These are phyloP conservation scores for Chlorencoelia australis DNA, from an alignment of 2,329 filamentous ascomycete species.

Conservation along the genomic window DNA sequence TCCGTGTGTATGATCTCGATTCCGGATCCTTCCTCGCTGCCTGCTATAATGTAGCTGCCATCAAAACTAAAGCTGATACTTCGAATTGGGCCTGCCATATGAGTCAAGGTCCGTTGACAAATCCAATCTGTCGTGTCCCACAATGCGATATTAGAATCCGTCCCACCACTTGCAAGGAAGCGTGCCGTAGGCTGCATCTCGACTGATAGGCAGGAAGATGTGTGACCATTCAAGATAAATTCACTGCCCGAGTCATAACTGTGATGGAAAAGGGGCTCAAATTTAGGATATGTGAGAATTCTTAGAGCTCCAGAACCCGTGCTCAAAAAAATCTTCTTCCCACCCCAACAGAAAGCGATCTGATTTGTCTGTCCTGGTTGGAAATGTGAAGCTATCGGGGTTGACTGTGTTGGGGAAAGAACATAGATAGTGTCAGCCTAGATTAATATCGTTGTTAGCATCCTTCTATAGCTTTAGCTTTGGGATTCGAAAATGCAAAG, in stretches of 20 bases:
- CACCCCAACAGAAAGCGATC: conserved; percentile 64
- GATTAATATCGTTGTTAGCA: neutral
- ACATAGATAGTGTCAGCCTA: conserved; percentile 53
- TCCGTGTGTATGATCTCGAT: conserved; percentile 64
- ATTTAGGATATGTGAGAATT: conserved; percentile 57
- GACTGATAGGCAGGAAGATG: conserved; percentile 58
- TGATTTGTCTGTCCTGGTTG: conserved; percentile 61
- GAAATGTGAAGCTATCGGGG: conserved; percentile 46
- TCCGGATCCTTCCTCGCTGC: conserved; percentile 61
- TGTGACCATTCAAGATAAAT: conserved; percentile 61
- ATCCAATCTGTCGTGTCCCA: conserved; percentile 75
- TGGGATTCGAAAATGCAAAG: too few species aligned
- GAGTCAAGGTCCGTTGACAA: conserved; percentile 59
- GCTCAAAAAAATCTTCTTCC: conserved; percentile 59
- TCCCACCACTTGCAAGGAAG: conserved; percentile 64
- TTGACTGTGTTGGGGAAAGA: conserved; percentile 48
- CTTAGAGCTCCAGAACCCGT: conserved; percentile 62
- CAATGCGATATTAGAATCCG: conserved; percentile 63
- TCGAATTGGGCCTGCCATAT: conserved; percentile 59
- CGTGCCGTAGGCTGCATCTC: conserved; percentile 62
- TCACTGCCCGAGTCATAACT: conserved; percentile 36
- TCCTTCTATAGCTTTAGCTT: too few species aligned
- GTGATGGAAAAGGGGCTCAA: conserved; percentile 43
- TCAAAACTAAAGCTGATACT: conserved; percentile 69
- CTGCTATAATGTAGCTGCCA: conserved; percentile 63